A percentile compares a stretch with the other conserved stretches of the same genome.
Conservation (phyloP, 495 filamentous ascomycete species). For the Collariella sp. region DNA sequence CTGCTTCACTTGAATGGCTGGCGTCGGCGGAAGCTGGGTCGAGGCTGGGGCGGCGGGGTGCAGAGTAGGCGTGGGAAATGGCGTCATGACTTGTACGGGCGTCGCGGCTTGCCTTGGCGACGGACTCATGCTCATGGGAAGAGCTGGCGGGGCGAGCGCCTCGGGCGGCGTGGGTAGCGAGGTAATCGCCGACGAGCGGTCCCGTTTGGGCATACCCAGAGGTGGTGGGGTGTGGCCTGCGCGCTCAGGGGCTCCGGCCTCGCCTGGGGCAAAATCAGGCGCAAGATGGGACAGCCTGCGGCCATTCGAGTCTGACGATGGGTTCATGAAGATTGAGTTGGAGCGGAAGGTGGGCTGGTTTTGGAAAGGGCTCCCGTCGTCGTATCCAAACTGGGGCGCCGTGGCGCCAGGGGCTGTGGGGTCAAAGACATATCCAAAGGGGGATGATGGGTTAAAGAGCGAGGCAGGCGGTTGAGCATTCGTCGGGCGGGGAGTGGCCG, state of each 20-base stretch:
- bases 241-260: constrained; percentile 13
- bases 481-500: constrained; percentile 9
- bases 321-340: constrained; percentile 47
- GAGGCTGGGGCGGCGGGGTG: constrained; percentile 11
- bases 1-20: neutral
- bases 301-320: constrained; percentile 37
- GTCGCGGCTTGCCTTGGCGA: constrained; percentile 12
- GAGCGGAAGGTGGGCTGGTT: constrained; percentile 42
- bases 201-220: constrained; percentile 9
- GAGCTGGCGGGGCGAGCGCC: constrained; percentile 17
- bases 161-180: constrained; percentile 26
- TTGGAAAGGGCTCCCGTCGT: constrained; percentile 28
- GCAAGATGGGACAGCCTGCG: constrained; percentile 48
- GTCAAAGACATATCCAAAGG: constrained; percentile 47
- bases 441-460: constrained; percentile 34
- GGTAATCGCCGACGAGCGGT: neutral
- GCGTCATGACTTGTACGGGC: constrained; percentile 7
- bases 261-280: constrained; percentile 36
- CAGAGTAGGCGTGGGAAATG: constrained; percentile 20
- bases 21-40: neutral
- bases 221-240: constrained; percentile 17
- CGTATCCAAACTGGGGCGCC: constrained; percentile 21
- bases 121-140: constrained; percentile 8
- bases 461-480: constrained; percentile 11
- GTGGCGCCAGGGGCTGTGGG: constrained; percentile 31